Conservation (phyloP, 1,139 yeast genomes). For the Barnettozyma hawaiiensis region DNA sequence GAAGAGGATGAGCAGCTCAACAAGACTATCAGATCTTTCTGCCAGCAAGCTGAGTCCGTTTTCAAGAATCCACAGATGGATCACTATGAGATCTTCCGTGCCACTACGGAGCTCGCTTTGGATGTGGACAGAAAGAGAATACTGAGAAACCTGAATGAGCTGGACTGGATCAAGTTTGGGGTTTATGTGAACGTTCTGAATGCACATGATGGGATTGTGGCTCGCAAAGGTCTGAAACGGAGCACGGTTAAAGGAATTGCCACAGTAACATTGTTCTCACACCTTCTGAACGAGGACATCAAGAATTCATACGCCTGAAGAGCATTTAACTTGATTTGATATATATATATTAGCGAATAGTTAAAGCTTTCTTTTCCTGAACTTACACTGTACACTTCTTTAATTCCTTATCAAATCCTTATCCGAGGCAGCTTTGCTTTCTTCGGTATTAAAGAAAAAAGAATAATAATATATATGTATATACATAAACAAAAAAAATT, state of each 20-base stretch:
- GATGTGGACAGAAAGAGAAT: conserved; percentile 39
- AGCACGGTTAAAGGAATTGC: conserved; percentile 52
- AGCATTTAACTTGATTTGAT: too few relatives aligned
- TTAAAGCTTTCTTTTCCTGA: too few relatives aligned
- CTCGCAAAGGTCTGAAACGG: conserved; percentile 52
- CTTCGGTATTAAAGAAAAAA: too few relatives aligned
- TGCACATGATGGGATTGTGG: conserved; percentile 69
- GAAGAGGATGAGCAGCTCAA: conserved; percentile 3
- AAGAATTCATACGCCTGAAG: conserved; percentile 1
- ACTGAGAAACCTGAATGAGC: conserved; percentile 42
- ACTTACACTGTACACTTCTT: too few relatives aligned
- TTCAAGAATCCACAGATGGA: conserved; percentile 21
- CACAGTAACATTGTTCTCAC: conserved; percentile 47
- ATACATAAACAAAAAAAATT: neutral
- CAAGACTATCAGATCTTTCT: conserved; percentile 13
- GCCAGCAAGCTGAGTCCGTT: conserved; percentile 1
- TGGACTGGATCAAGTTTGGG: conserved; percentile 65
- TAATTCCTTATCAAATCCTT: too few relatives aligned
- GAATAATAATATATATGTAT: too few relatives aligned
- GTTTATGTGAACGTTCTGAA: conserved; percentile 60
- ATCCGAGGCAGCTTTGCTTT: too few relatives aligned
- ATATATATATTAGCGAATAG: too few relatives aligned
- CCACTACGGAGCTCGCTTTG: conserved; percentile 33
- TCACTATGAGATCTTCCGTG: conserved; percentile 17
- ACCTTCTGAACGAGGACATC: conserved; percentile 37